Evolutionary conservation across 768 basidiomycete species (phyloP).

Genomic region (Tulasnella sp.): DNA sequence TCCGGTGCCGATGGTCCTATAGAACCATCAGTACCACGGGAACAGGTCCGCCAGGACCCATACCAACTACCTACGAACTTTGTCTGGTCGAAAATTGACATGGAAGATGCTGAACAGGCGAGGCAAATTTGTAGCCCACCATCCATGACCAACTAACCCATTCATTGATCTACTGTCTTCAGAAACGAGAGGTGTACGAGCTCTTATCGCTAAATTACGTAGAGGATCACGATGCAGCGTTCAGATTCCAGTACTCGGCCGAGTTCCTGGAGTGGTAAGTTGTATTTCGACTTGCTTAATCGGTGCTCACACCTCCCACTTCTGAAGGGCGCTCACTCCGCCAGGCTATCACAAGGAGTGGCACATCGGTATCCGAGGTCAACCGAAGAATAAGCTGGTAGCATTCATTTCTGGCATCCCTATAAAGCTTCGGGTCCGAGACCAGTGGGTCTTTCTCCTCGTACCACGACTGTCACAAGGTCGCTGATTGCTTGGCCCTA

Average conservation of each 20-base stretch:
- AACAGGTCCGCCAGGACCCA: conserved; percentile 82
- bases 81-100: conserved; percentile 81
- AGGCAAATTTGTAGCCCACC: conserved; percentile 25
- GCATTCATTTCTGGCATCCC: conserved; percentile 96
- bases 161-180: neutral
- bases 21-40: conserved; percentile 71
- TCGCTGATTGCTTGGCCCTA: neutral
- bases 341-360: conserved; percentile 92
- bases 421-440: conserved; percentile 75
- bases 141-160: neutral
- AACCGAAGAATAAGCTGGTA: conserved; percentile 86
- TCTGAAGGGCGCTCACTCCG: conserved; percentile 83
- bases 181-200: conserved; percentile 68
- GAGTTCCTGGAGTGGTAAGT: conserved; percentile 86
- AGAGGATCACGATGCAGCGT: conserved; percentile 92
- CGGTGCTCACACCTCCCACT: neutral
- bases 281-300: neutral
- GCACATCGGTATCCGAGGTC: conserved; percentile 93
- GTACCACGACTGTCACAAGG: neutral
- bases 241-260: conserved; percentile 92
- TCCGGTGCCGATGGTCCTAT: conserved; percentile 75
- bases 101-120: conserved; percentile 71
- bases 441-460: conserved; percentile 53
- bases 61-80: conserved; percentile 88
- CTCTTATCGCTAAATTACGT: conserved; percentile 91